A percentile compares a stretch with the other conserved stretches of the same genome.
Conservation (phyloP, 345 rosid genomes). For the Carallia brachiata region DNA sequence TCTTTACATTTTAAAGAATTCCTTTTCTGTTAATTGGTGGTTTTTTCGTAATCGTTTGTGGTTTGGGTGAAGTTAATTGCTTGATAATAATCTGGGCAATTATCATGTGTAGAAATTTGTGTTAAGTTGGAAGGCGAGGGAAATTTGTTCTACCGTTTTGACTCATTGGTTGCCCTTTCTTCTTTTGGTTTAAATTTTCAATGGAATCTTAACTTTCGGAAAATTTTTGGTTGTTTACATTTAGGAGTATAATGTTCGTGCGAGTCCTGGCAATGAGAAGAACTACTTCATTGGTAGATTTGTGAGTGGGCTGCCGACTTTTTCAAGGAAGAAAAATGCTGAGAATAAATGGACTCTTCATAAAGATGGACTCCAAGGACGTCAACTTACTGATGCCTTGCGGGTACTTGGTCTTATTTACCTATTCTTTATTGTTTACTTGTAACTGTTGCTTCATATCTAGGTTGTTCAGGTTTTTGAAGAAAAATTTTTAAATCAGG, state of each 20-base stretch:
- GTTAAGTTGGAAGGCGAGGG: no score
- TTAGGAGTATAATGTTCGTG: constrained; percentile 83
- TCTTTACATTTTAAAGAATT: no score
- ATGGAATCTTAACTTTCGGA: neutral
- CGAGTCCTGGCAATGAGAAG: constrained; percentile 60
- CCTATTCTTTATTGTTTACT: neutral
- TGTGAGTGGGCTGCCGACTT: constrained; percentile 70
- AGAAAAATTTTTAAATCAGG: neutral
- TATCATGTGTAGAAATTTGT: no score
- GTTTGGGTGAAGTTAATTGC: no score
- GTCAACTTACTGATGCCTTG: constrained; percentile 70
- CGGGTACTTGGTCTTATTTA: constrained; percentile 41
- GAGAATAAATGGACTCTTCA: constrained; percentile 89
- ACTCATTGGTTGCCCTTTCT: no score
- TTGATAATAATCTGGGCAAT: no score
- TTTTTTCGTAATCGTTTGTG: no score
- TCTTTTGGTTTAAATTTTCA: no score
- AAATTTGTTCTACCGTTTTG: no score
- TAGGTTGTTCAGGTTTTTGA: neutral
- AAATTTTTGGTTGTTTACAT: neutral
- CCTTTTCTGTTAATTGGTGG: no score
- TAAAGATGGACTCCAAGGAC: constrained; percentile 90
- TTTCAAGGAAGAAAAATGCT: constrained; percentile 72
- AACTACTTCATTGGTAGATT: constrained; percentile 90
- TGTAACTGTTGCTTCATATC: neutral